These are phyloP conservation scores for Fomitopsis serialis DNA, from an alignment of 768 basidiomycete genomes.

Conservation along the genomic window DNA sequence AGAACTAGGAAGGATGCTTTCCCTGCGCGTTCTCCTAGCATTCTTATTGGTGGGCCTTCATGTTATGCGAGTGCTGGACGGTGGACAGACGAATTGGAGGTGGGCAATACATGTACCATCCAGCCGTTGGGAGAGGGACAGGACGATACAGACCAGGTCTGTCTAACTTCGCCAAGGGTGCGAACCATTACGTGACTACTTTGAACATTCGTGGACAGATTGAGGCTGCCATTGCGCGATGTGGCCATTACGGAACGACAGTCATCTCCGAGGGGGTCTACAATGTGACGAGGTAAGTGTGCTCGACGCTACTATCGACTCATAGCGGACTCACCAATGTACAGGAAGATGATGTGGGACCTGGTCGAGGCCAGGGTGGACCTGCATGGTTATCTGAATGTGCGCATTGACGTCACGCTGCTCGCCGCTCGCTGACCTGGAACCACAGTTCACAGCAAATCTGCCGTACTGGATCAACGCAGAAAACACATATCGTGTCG, in stretches of 20 bases:
- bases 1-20: background rate
- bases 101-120: conserved; percentile 11
- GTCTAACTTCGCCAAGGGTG: background rate
- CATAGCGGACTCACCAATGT: background rate
- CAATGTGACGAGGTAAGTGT: conserved; percentile 46
- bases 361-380: conserved; percentile 38
- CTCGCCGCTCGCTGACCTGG: too few relatives aligned
- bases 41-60: background rate
- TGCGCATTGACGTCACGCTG: conserved; percentile 17
- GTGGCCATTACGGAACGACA: conserved; percentile 43
- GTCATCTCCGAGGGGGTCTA: conserved; percentile 40
- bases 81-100: background rate
- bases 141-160: conserved; percentile 23
- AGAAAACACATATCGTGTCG: conserved; percentile 51
- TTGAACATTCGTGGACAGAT: too few relatives aligned
- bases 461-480: conserved; percentile 52
- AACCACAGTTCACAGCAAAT: conserved; percentile 44
- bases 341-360: conserved; percentile 54
- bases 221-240: conserved; percentile 41
- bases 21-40: background rate
- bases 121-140: conserved; percentile 16
- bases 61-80: background rate
- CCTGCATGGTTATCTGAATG: conserved; percentile 38
- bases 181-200: background rate
- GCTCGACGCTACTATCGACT: too few relatives aligned